Conservation (phyloP, 2,329 filamentous ascomycete genomes). For the Colletotrichum filicis region DNA sequence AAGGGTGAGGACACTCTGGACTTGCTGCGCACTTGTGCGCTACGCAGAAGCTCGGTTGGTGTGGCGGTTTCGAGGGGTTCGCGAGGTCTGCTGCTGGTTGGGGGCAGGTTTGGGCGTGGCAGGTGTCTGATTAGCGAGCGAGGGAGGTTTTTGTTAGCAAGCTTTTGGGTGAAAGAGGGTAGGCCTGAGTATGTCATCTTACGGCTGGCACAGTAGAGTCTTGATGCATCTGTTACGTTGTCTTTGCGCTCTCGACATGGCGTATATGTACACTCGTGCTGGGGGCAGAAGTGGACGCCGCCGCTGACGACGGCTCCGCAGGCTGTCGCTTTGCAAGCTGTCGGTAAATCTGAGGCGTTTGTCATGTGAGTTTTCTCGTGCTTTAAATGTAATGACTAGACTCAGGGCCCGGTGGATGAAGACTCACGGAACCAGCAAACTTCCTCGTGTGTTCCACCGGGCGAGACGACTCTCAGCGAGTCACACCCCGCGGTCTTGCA, state of each 20-base stretch:
- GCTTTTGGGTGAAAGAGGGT: background rate
- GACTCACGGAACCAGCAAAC: conserved; percentile 31
- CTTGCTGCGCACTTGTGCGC: conserved; percentile 25
- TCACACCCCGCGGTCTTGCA: conserved; percentile 34
- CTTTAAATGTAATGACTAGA: background rate
- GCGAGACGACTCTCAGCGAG: conserved; percentile 6
- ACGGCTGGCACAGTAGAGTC: conserved; percentile 31
- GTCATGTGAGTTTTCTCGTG: background rate
- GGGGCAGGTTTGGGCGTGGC: conserved; percentile 12
- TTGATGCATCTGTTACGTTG: background rate
- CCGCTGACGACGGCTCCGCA: conserved; percentile 9
- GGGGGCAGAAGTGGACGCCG: conserved; percentile 9
- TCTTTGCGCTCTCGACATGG: conserved; percentile 26
- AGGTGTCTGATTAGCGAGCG: conserved; percentile 15
- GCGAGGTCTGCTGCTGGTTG: conserved; percentile 24
- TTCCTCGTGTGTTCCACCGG: background rate
- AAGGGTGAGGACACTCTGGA: conserved; percentile 14
- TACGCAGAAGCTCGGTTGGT: conserved; percentile 13
- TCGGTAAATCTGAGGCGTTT: background rate
- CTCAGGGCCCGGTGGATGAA: too few species aligned
- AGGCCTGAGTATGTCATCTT: background rate
- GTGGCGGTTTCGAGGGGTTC: conserved; percentile 1
- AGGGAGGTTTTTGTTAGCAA: background rate
- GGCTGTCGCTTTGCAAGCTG: background rate
- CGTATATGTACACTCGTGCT: conserved; percentile 31